Evolutionary conservation across 2,329 filamentous ascomycete species (phyloP).

Genomic region (Macrophomina pseudophaseolina): DNA sequence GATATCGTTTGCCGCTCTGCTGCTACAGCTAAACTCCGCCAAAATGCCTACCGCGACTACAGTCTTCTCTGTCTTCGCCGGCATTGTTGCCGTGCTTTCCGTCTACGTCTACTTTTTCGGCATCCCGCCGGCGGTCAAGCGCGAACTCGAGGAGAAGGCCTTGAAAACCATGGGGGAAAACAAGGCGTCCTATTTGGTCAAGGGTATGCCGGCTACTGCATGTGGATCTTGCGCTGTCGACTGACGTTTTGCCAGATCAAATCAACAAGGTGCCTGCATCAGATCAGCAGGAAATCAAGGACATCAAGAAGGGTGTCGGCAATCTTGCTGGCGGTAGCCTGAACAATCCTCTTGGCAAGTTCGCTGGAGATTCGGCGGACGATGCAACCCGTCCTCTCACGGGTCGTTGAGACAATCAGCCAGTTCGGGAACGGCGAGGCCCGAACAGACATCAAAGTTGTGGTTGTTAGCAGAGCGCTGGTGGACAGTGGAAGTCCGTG

Average conservation of each 20-base stretch:
- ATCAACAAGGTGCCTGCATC: conserved; percentile 46
- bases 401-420: conserved; percentile 39
- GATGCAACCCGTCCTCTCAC: conserved; percentile 43
- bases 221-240: background rate
- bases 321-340: conserved; percentile 41
- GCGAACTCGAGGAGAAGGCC: conserved; percentile 52
- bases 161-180: conserved; percentile 60
- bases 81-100: conserved; percentile 42
- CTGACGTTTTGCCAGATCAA: conserved; percentile 37
- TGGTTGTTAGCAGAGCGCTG: background rate
- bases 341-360: conserved; percentile 45
- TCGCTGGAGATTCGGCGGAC: conserved; percentile 44
- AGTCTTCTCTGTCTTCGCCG: conserved; percentile 40
- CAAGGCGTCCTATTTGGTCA: conserved; percentile 51
- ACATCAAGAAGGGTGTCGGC: conserved; percentile 43
- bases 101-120: conserved; percentile 55
- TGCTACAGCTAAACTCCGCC: conserved; percentile 7
- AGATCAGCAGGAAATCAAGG: conserved; percentile 44
- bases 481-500: background rate
- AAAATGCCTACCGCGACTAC: conserved; percentile 27
- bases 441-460: too few relatives aligned
- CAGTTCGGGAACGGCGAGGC: background rate
- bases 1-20: background rate
- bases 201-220: conserved; percentile 35
- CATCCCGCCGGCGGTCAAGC: conserved; percentile 53